Evolutionary conservation across 2,329 filamentous ascomycete genomes (phyloP).

Genomic region (Neonectria neomacrospora): DNA sequence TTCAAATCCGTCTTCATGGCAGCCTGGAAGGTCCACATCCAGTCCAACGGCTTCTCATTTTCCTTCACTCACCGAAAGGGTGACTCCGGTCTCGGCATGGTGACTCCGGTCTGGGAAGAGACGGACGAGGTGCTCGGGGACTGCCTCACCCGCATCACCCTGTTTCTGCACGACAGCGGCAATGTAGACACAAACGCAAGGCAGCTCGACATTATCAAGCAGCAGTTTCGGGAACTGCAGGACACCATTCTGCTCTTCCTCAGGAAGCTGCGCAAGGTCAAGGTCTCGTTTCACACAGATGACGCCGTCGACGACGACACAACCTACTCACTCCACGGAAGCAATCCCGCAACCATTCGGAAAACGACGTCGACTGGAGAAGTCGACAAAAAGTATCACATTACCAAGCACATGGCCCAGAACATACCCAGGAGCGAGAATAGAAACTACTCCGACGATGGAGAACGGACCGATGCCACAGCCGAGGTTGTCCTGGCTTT

Average conservation of each 20-base stretch:
- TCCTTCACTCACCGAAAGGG: constrained; percentile 53
- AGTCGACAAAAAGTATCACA: constrained; percentile 39
- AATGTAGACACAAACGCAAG: constrained; percentile 27
- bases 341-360: constrained; percentile 17
- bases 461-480: constrained; percentile 40
- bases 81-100: constrained; percentile 62
- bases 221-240: constrained; percentile 53
- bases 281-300: constrained; percentile 45
- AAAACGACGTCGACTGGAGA: constrained; percentile 7
- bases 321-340: constrained; percentile 25
- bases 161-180: constrained; percentile 49
- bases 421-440: constrained; percentile 51
- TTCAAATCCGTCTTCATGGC: constrained; percentile 64
- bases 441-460: constrained; percentile 44
- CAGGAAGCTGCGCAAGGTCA: constrained; percentile 51
- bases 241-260: constrained; percentile 56
- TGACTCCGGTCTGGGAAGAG: constrained; percentile 56
- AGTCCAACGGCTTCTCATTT: constrained; percentile 58
- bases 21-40: constrained; percentile 56
- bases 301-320: constrained; percentile 16
- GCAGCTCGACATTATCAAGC: constrained; percentile 40
- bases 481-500: constrained; percentile 59
- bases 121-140: constrained; percentile 21
- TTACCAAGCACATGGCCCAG: constrained; percentile 43
- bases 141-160: constrained; percentile 51